phyloP scores from a whole-genome alignment of 1,284 basidiomycete genomes.

The Waitea zeae region DNA sequence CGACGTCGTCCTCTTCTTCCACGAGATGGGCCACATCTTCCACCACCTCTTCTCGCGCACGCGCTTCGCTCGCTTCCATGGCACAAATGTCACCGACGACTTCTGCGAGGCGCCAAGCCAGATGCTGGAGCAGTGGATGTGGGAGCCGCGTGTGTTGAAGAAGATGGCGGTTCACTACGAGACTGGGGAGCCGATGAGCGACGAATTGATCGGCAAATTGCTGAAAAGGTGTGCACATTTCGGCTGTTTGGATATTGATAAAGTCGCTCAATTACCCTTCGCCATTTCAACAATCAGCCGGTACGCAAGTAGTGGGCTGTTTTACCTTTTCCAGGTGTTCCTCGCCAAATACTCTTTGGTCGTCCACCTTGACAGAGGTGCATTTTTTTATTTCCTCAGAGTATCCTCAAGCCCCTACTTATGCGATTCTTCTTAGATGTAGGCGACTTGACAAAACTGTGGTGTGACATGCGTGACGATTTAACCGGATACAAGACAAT shows the following conservation, averaged over 20 bases:
- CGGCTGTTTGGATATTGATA: no score
- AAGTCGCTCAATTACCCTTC: no score
- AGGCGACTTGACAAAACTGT: conserved; percentile 63
- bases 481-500: conserved; percentile 50
- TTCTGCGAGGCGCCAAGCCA: conserved; percentile 81
- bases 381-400: no score
- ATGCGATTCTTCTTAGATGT: conserved; percentile 53
- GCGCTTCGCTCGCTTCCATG: conserved; percentile 62
- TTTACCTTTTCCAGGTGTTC: conserved; percentile 68
- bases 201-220: conserved; percentile 66
- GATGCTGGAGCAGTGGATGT: conserved; percentile 85
- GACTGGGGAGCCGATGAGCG: conserved; percentile 51
- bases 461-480: conserved; percentile 50
- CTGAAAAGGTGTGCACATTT: no score
- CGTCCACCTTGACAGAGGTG: no score
- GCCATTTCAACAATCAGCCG: conserved; percentile 66
- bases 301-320: conserved; percentile 66
- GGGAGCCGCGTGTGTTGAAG: conserved; percentile 60
- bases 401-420: no score
- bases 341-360: conserved; percentile 68
- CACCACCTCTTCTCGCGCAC: conserved; percentile 64
- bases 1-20: conserved; percentile 68
- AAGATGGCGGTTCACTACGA: conserved; percentile 67
- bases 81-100: conserved; percentile 62
- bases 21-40: conserved; percentile 80